Evolutionary conservation across 1,284 basidiomycete genomes (phyloP).

Genomic region (Trichosporon ovoides): DNA sequence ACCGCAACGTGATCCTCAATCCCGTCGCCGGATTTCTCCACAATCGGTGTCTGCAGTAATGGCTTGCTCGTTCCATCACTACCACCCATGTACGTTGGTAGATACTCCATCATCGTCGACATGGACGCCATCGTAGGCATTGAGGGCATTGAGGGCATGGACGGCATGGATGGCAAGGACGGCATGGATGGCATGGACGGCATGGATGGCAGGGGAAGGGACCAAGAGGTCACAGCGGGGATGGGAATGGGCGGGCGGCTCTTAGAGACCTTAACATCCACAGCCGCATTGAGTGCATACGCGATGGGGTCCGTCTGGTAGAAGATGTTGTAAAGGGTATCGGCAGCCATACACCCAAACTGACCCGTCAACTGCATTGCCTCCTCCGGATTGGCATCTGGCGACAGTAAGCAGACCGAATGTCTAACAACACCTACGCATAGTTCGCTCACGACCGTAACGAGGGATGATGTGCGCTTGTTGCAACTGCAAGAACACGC

Average conservation of each 20-base stretch:
- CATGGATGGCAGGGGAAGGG: conserved; percentile 41
- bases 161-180: conserved; percentile 41
- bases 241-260: conserved; percentile 50
- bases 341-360: conserved; percentile 55
- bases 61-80: not conserved
- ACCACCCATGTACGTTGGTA: conserved; percentile 30
- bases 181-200: conserved; percentile 42
- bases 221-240: conserved; percentile 48
- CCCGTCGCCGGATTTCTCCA: conserved; percentile 19
- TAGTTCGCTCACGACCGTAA: conserved; percentile 52
- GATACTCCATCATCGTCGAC: conserved; percentile 36
- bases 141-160: conserved; percentile 40
- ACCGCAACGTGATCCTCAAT: conserved; percentile 42
- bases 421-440: conserved; percentile 26
- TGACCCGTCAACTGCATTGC: conserved; percentile 50
- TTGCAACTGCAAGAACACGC: conserved; percentile 55
- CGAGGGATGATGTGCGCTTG: conserved; percentile 55
- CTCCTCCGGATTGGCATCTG: conserved; percentile 15
- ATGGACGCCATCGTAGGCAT: too few species aligned
- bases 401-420: not conserved
- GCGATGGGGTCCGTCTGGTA: conserved; percentile 55
- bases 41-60: not conserved
- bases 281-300: conserved; percentile 46
- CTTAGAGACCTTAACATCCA: conserved; percentile 43
- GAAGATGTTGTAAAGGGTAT: conserved; percentile 53